A percentile compares a stretch with the other conserved stretches of the same genome.
Conservation (phyloP, 106 monocot species). For the Dendrobium chrysotoxum region DNA sequence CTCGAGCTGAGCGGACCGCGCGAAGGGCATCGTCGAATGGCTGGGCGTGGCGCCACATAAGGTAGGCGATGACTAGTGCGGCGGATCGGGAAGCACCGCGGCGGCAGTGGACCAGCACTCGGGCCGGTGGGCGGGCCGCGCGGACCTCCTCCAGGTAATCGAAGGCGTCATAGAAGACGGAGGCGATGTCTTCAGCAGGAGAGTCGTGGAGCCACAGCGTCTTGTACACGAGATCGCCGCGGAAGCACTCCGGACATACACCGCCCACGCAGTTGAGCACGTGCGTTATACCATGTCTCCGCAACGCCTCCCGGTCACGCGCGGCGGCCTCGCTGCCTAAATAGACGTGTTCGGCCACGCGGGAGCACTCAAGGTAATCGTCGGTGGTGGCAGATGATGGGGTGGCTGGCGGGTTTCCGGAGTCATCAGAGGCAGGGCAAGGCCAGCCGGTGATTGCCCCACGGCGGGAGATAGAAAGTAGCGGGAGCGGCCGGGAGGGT, state of each 20-base stretch:
- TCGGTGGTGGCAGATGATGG: constrained; percentile 14
- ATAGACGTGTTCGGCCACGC: constrained; percentile 61
- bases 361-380: constrained; percentile 47
- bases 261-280: constrained; percentile 76
- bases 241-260: constrained; percentile 51
- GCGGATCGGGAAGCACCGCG: constrained; percentile 69
- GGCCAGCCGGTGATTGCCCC: constrained; percentile 26
- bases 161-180: constrained; percentile 71
- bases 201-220: constrained; percentile 77
- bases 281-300: constrained; percentile 68
- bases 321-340: constrained; percentile 63
- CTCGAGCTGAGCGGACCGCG: constrained; percentile 41
- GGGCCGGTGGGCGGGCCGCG: constrained; percentile 9
- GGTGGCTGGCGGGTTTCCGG: constrained; percentile 8
- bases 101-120: constrained; percentile 69
- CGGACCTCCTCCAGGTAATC: constrained; percentile 67
- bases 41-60: constrained; percentile 53
- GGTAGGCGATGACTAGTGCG: constrained; percentile 62
- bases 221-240: constrained; percentile 38
- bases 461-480: constrained; percentile 15
- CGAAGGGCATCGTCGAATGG: constrained; percentile 57
- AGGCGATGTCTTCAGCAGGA: constrained; percentile 66
- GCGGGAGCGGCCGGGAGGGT: constrained; percentile 27
- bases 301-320: constrained; percentile 42
- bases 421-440: constrained; percentile 29